Conservation (phyloP, 768 basidiomycete species). For the Termitomyces sp. region DNA sequence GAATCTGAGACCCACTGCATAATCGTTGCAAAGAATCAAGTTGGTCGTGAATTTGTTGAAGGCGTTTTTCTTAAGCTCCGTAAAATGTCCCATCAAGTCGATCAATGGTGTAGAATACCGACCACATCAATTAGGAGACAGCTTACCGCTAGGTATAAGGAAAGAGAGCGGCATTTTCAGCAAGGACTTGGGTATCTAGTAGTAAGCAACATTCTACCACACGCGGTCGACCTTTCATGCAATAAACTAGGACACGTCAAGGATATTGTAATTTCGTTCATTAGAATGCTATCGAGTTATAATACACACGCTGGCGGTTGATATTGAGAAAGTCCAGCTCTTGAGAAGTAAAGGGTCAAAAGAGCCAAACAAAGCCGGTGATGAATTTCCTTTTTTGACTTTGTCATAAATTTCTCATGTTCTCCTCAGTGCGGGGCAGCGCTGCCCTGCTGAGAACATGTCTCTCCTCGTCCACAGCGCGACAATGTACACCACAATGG, state of each 20-base stretch:
- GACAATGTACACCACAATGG: conserved; percentile 16
- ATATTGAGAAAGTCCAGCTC: not conserved
- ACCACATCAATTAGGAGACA: too few species aligned
- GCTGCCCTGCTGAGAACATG: conserved; percentile 32
- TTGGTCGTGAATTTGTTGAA: too few species aligned
- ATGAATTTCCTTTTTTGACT: conserved; percentile 19
- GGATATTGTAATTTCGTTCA: not conserved
- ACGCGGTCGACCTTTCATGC: not conserved
- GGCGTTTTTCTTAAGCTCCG: too few species aligned
- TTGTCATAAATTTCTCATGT: conserved; percentile 26
- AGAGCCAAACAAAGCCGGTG: conserved; percentile 6
- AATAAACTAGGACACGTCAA: not conserved
- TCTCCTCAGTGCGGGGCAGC: conserved; percentile 38
- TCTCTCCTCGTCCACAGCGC: conserved; percentile 17
- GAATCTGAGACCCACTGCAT: too few species aligned
- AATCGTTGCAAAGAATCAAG: too few species aligned
- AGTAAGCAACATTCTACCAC: not conserved
- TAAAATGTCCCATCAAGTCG: too few species aligned
- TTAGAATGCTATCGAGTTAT: not conserved
- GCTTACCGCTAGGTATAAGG: too few species aligned
- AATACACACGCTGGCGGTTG: not conserved
- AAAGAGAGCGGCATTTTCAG: too few species aligned
- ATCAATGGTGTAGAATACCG: too few species aligned
- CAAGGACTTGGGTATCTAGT: too few species aligned
- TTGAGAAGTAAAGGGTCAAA: not conserved